Evolutionary conservation across 495 filamentous ascomycete genomes (phyloP).

Genomic region (Lepraria neglecta): DNA sequence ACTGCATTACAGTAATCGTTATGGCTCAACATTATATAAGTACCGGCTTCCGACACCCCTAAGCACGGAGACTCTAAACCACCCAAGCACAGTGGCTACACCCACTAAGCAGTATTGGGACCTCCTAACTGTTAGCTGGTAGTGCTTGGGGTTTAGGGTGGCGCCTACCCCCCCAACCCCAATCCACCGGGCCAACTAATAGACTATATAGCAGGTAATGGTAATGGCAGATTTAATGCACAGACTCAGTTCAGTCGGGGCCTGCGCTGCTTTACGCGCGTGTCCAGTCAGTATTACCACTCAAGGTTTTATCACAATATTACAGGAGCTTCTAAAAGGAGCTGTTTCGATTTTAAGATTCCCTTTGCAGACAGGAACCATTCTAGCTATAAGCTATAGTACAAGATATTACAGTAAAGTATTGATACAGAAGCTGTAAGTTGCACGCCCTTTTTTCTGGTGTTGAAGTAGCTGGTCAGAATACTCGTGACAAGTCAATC

Average conservation of each 20-base stretch:
- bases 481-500: background rate
- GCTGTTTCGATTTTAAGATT: background rate
- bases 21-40: too few species aligned
- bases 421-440: background rate
- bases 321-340: background rate
- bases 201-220: background rate
- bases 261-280: background rate
- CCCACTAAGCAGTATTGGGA: too few species aligned
- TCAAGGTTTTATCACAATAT: background rate
- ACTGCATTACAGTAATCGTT: too few species aligned
- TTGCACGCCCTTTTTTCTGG: background rate
- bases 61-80: too few species aligned
- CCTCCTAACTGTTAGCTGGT: too few species aligned
- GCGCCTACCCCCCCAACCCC: too few species aligned
- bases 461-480: conserved; percentile 3
- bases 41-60: background rate
- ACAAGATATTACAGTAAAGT: background rate
- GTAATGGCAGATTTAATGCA: background rate
- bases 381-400: background rate
- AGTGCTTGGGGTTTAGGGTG: too few species aligned
- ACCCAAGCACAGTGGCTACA: too few species aligned
- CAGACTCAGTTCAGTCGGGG: background rate
- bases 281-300: background rate
- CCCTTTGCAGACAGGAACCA: background rate
- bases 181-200: background rate